Percentiles rank a stretch among this genome's conserved stretches.
Evolutionary conservation across 1,139 yeast species (phyloP).

Genomic region (Saccharomycopsis hybrid): DNA sequence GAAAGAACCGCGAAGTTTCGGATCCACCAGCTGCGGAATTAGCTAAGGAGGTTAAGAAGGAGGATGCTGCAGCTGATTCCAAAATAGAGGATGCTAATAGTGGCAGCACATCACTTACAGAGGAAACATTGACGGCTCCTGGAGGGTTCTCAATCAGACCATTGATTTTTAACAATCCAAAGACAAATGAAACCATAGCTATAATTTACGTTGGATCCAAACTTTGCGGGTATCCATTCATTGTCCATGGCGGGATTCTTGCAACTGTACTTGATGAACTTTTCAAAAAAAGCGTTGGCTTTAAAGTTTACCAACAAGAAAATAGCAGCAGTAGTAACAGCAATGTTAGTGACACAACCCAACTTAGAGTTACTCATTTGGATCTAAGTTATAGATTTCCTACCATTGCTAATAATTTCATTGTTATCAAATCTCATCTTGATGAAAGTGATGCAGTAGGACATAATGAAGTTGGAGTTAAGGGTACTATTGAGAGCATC

Average conservation of each 20-base stretch:
- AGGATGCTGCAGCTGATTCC: conserved; percentile 30
- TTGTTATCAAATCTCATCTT: conserved; percentile 52
- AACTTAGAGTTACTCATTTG: conserved; percentile 33
- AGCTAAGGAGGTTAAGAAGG: conserved; percentile 31
- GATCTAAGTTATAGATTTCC: conserved; percentile 62
- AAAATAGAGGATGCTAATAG: conserved; percentile 30
- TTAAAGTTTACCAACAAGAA: conserved; percentile 28
- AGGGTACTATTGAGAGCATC: conserved; percentile 36
- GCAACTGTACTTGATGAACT: conserved; percentile 80
- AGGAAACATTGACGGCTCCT: conserved; percentile 44
- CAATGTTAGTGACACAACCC: conserved; percentile 33
- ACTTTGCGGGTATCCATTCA: conserved; percentile 80
- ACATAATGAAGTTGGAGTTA: conserved; percentile 34
- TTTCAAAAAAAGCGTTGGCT: conserved; percentile 51
- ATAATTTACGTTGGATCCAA: conserved; percentile 73
- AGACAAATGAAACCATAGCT: conserved; percentile 55
- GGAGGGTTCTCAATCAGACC: conserved; percentile 81
- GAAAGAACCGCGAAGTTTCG: conserved; percentile 24
- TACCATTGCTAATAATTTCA: conserved; percentile 72
- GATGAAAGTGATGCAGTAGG: conserved; percentile 30
- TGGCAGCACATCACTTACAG: conserved; percentile 28
- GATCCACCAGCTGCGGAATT: too few relatives aligned
- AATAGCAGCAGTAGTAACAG: conserved; percentile 28
- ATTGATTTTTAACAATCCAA: conserved; percentile 53
- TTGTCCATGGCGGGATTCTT: conserved; percentile 85